Conservation (phyloP, 2,329 filamentous ascomycete genomes). For the Camillea tinctor region DNA sequence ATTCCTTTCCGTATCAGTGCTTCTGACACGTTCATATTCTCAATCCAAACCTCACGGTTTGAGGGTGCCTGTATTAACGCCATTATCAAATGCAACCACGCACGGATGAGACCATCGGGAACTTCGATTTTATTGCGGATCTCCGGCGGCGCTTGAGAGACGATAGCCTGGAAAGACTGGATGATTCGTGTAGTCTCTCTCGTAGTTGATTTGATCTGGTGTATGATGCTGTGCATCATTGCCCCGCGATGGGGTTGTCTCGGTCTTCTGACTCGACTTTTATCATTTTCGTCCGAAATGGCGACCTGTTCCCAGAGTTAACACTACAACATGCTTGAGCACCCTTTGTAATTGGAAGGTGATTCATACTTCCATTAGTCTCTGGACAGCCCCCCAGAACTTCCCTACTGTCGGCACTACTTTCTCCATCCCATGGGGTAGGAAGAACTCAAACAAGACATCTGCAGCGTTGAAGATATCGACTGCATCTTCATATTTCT, state of each 20-base stretch:
- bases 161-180: conserved; percentile 16
- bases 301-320: neutral
- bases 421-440: conserved; percentile 11
- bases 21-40: conserved; percentile 32
- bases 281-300: neutral
- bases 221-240: neutral
- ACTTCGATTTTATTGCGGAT: conserved; percentile 33
- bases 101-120: conserved; percentile 37
- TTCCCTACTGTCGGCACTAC: conserved; percentile 18
- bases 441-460: conserved; percentile 22
- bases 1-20: conserved; percentile 16
- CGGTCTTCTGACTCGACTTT: neutral
- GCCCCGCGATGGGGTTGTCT: neutral
- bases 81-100: conserved; percentile 44
- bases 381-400: conserved; percentile 24
- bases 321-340: neutral
- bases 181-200: conserved; percentile 13
- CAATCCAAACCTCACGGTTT: conserved; percentile 24
- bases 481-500: conserved; percentile 13
- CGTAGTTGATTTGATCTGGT: conserved; percentile 9
- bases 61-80: conserved; percentile 32
- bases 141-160: conserved; percentile 21
- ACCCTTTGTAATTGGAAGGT: neutral
- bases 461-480: conserved; percentile 26
- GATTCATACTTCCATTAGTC: conserved; percentile 20